These are phyloP conservation scores for Fusarium buxicola DNA, from an alignment of 2,329 filamentous ascomycete species.

Conservation along the genomic window DNA sequence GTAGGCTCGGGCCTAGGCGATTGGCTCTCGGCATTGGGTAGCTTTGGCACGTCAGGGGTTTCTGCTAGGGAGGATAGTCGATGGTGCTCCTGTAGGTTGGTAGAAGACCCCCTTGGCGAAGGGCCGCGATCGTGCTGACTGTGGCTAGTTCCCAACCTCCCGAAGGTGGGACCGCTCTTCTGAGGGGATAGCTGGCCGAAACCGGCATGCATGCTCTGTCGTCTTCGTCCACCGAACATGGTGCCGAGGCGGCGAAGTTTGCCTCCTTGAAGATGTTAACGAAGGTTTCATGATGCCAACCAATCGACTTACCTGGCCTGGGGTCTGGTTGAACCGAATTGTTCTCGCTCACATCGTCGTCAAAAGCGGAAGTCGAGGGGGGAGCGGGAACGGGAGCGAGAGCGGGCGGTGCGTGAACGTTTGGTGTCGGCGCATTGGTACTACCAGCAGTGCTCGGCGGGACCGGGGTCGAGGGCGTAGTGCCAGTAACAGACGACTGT, in stretches of 20 bases:
- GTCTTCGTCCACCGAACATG: slow-evolving; percentile 70
- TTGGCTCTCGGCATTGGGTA: slow-evolving; percentile 45
- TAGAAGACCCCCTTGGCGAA: slow-evolving; percentile 70
- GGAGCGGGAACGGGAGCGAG: slow-evolving; percentile 23
- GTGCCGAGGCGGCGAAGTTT: slow-evolving; percentile 74
- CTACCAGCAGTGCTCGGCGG: slow-evolving; percentile 46
- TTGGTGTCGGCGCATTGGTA: slow-evolving; percentile 30
- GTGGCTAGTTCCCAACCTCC: slow-evolving; percentile 73
- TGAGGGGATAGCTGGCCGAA: slow-evolving; percentile 68
- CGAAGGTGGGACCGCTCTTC: slow-evolving; percentile 67
- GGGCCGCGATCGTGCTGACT: slow-evolving; percentile 55
- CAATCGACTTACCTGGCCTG: slow-evolving; percentile 51
- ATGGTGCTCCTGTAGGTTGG: slow-evolving; percentile 67
- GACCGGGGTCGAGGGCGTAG: slow-evolving; percentile 40
- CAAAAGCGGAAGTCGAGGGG: slow-evolving; percentile 33
- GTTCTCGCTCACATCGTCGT: slow-evolving; percentile 58
- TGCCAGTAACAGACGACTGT: slow-evolving; percentile 54
- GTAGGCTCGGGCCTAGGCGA: slow-evolving; percentile 37
- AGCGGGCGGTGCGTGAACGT: slow-evolving; percentile 18
- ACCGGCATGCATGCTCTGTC: slow-evolving; percentile 74
- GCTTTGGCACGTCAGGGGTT: slow-evolving; percentile 58
- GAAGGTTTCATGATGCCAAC: background rate
- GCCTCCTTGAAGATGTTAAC: slow-evolving; percentile 57
- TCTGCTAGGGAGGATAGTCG: slow-evolving; percentile 69
- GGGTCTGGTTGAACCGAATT: slow-evolving; percentile 48